These are phyloP conservation scores for Sapria himalayana DNA, from an alignment of 345 rosid genomes.

Conservation along the genomic window DNA sequence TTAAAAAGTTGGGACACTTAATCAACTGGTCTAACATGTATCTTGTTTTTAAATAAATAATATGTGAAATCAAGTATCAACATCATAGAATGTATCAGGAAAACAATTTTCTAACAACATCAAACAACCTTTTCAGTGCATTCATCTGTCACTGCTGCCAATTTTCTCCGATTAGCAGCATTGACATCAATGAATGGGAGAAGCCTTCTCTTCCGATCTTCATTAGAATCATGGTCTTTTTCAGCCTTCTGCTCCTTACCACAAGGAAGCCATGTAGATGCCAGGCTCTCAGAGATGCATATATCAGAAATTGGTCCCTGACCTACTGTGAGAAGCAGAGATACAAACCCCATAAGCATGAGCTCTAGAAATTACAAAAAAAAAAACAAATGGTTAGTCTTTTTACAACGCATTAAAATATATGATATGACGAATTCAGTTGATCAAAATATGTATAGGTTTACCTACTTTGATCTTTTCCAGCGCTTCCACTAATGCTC, in stretches of 20 bases:
- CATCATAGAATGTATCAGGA: too few relatives aligned
- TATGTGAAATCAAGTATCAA: too few relatives aligned
- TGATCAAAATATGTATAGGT: background rate
- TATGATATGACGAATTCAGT: background rate
- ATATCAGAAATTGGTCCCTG: slow-evolving; percentile 24
- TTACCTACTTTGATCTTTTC: slow-evolving; percentile 85
- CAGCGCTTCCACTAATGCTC: slow-evolving; percentile 64
- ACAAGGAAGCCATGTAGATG: slow-evolving; percentile 59
- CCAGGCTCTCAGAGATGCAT: slow-evolving; percentile 26
- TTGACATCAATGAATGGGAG: slow-evolving; percentile 16
- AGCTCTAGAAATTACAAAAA: slow-evolving; percentile 24
- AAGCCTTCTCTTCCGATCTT: slow-evolving; percentile 19
- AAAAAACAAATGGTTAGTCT: background rate
- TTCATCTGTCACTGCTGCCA: slow-evolving; percentile 17
- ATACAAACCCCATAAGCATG: slow-evolving; percentile 65
- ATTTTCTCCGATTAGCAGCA: slow-evolving; percentile 20
- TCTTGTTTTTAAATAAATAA: too few relatives aligned
- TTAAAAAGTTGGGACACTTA: too few relatives aligned
- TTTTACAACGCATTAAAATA: background rate
- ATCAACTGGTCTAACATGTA: too few relatives aligned
- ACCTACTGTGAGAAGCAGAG: slow-evolving; percentile 31
- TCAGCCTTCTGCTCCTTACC: background rate
- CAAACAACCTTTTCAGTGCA: slow-evolving; percentile 17
- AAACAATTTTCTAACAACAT: background rate
- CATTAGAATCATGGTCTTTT: slow-evolving; percentile 2